Base-by-base conservation (phyloP, 768 basidiomycete species). In the Rhizopogon sp. region DNA sequence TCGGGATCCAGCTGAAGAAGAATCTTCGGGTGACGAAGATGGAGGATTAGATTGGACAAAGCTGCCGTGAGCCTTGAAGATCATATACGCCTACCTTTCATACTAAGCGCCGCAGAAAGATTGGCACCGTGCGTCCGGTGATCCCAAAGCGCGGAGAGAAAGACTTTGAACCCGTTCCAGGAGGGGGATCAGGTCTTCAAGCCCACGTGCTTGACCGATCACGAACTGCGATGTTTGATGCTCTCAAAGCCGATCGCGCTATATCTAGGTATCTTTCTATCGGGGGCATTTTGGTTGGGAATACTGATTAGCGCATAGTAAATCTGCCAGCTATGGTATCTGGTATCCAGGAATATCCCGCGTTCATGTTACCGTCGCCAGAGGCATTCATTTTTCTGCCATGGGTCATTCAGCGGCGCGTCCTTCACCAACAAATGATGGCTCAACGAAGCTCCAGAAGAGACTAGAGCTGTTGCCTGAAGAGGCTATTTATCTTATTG, bases 61-160 rank as follows among this genome's bases (percentile, higher is more conserved):
- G 67, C 71, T 92, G 42, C 75, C 81, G 87, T 87, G 66, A 58
- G 76, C 55, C 47, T 43, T 41, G 46, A 43, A 14, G 43, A 50
- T 17, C 41, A 49, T 39, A 54, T 52, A 53, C 53, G 10, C 31
- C 49, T 54, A n/a, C 41, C 61, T 45, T 44, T 43, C 39, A 11
- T 28, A 50, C 40, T 17, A 33, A 49, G 47, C 42, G 37, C 33
- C 44, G 50, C 55, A 69, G 65, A 43, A 65, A 59, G 43, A 17
- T 50, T 40, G 68, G 62, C 9, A 61, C 62, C 14, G 62, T 70
- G 5, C 80, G 85, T 40, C 89, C 88, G 2, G 76, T 89, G 6
- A 95, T 99, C 50, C 97, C 97, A 6, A 95, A 91, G 69, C 83
- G 97, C 28, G 97, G 97, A 2, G 97, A 98, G 71, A 98, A 99